A percentile compares a stretch with the other conserved stretches of the same genome.
Conservation (phyloP, 176 grass and related monocot genomes). For the Saccharum officinarum region DNA sequence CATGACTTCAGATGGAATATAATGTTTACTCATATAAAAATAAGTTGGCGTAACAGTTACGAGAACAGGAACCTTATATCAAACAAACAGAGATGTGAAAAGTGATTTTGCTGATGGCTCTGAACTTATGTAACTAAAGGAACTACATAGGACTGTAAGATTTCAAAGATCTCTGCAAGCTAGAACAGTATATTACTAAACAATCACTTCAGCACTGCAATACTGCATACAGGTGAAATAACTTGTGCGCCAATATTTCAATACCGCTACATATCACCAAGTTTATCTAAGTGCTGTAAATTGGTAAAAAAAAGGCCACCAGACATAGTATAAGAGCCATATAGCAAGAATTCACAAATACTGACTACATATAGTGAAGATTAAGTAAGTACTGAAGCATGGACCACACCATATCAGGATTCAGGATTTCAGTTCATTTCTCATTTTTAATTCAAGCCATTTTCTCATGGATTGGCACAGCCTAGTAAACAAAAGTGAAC, state of each 20-base stretch:
- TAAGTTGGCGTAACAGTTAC: not conserved
- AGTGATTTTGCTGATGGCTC: not conserved
- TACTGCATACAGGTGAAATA: not conserved
- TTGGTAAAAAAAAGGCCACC: not conserved
- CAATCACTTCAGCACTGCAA: not conserved
- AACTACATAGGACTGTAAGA: not conserved
- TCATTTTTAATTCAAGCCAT: constrained; percentile 8
- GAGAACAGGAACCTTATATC: not conserved
- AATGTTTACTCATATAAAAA: not conserved
- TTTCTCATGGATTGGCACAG: constrained; percentile 12
- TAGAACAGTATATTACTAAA: not conserved
- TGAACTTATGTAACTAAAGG: not conserved
- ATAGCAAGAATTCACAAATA: constrained; percentile 11
- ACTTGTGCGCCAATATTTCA: not conserved
- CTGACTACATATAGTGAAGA: constrained; percentile 1
- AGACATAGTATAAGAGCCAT: not conserved
- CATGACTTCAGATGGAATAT: not conserved
- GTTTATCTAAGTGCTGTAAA: not conserved
- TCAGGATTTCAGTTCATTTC: constrained; percentile 22
- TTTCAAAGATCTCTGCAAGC: not conserved
- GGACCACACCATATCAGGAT: not conserved
- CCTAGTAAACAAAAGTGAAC: not conserved
- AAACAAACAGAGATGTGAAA: constrained; percentile 14
- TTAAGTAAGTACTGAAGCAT: constrained; percentile 20
- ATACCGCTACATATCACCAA: not conserved